A percentile compares a stretch with the other conserved stretches of the same genome.
phyloP scores from a whole-genome alignment of 176 grass and related monocot genomes.

The Rhynchospora tenuis region DNA sequence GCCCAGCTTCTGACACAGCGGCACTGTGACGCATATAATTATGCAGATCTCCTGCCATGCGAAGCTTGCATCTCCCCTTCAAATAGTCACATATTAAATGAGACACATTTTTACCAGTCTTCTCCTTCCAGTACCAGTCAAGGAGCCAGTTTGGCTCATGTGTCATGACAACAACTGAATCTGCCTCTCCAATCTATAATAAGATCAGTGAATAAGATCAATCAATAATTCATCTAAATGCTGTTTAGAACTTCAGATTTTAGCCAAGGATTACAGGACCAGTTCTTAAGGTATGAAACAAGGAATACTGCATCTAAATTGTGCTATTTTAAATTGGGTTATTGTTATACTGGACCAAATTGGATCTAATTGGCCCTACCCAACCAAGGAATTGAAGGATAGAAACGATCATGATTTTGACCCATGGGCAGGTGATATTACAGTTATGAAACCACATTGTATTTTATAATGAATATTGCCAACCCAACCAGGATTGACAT shows the following conservation, averaged over 20 bases:
- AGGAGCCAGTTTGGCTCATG: slow-evolving; percentile 97
- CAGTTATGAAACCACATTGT: slow-evolving; percentile 3
- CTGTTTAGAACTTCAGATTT: background rate
- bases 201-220: slow-evolving; percentile 38
- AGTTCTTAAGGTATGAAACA: background rate
- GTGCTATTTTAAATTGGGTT: background rate
- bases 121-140: slow-evolving; percentile 94
- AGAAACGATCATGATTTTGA: background rate
- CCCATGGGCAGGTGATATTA: background rate
- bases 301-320: background rate
- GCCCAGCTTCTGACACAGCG: slow-evolving; percentile 37
- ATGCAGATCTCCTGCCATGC: slow-evolving; percentile 89
- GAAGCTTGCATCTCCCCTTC: slow-evolving; percentile 83
- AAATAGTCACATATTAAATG: slow-evolving; percentile 84
- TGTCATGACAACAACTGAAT: slow-evolving; percentile 77
- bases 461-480: slow-evolving; percentile 5
- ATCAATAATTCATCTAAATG: background rate
- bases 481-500: background rate
- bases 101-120: slow-evolving; percentile 71
- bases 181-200: slow-evolving; percentile 72
- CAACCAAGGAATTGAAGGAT: background rate
- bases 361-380: background rate
- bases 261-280: background rate
- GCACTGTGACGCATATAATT: slow-evolving; percentile 94
- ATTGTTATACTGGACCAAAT: background rate